Evolutionary conservation across 148 eudicot species (phyloP).

Genomic region (Silene latifolia): DNA sequence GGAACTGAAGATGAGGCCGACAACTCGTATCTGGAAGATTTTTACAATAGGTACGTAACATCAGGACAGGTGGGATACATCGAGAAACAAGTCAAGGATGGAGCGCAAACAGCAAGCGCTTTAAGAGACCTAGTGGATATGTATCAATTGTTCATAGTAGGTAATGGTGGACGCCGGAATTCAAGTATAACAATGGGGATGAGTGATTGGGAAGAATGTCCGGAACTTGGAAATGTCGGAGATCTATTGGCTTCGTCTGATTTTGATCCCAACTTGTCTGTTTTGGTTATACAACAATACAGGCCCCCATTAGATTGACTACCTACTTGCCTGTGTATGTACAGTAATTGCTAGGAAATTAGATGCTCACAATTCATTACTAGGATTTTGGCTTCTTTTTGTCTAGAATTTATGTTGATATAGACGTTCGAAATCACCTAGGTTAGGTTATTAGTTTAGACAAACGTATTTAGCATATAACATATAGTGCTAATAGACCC

Average conservation of each 20-base stretch:
- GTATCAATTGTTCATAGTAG: conserved; percentile 80
- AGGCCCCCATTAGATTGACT: conserved; percentile 36
- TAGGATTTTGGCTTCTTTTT: no score
- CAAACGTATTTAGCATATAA: no score
- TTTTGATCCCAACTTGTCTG: conserved; percentile 67
- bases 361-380: no score
- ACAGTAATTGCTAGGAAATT: no score
- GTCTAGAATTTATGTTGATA: neutral
- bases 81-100: conserved; percentile 76
- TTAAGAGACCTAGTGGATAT: conserved; percentile 72
- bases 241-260: conserved; percentile 90
- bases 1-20: conserved; percentile 66
- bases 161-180: conserved; percentile 62
- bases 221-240: conserved; percentile 88
- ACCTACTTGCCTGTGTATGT: no score
- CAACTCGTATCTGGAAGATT: conserved; percentile 54
- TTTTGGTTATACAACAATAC: conserved; percentile 75
- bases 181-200: conserved; percentile 61
- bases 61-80: conserved; percentile 85
- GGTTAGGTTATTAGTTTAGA: neutral
- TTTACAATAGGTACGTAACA: conserved; percentile 77
- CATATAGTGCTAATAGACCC: no score
- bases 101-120: conserved; percentile 61
- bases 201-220: conserved; percentile 98
- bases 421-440: neutral